Evolutionary conservation across 768 basidiomycete genomes (phyloP).

Genomic region (Mycena pura): DNA sequence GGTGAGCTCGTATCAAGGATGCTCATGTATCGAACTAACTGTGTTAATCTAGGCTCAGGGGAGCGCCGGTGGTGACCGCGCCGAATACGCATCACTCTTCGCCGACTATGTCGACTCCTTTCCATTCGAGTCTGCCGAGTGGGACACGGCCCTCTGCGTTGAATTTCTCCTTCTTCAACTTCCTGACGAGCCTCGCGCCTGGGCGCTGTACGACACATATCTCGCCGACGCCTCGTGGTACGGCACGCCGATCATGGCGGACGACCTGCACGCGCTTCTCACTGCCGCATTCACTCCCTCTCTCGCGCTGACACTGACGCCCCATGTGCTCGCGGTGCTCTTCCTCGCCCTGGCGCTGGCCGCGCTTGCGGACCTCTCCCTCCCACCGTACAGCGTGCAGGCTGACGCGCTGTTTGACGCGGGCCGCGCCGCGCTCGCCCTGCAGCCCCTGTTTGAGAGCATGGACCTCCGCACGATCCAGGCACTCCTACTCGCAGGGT

Average conservation of each 20-base stretch:
- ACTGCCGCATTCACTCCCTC: neutral
- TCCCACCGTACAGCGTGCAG: slow-evolving; percentile 36
- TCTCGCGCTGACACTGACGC: neutral
- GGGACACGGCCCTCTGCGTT: neutral
- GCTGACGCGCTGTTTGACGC: slow-evolving; percentile 27
- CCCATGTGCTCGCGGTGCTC: neutral
- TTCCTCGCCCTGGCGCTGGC: slow-evolving; percentile 24
- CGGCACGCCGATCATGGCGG: neutral
- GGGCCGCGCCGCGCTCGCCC: slow-evolving; percentile 18
- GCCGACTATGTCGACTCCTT: neutral
- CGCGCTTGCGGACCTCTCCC: slow-evolving; percentile 42
- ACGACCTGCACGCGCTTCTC: slow-evolving; percentile 11
- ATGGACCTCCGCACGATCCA: slow-evolving; percentile 24
- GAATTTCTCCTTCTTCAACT: neutral
- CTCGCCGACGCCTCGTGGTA: slow-evolving; percentile 5
- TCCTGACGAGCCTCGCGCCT: slow-evolving; percentile 7
- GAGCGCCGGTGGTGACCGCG: neutral
- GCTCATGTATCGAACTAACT: neutral
- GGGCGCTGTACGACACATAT: slow-evolving; percentile 5
- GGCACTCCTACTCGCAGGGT: slow-evolving; percentile 22
- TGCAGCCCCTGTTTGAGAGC: slow-evolving; percentile 14
- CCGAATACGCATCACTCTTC: neutral
- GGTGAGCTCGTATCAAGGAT: neutral
- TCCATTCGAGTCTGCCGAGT: neutral
- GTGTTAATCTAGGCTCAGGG: neutral